Base-by-base conservation (phyloP, 2,329 filamentous ascomycete species). In the Fusarium sp. region DNA sequence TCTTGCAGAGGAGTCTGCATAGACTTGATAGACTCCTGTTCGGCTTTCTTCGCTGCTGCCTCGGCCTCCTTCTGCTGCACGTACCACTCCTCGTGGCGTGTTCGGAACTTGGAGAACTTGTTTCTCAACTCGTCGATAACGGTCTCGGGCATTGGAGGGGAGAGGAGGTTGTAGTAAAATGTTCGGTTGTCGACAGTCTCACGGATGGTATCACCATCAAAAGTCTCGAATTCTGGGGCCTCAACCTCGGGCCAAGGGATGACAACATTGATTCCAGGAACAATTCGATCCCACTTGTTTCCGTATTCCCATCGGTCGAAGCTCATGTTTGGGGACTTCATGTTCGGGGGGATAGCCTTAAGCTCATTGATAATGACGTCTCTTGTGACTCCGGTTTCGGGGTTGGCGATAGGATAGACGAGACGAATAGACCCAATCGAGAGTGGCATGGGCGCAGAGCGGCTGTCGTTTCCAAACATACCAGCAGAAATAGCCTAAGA, bases 101-200 rank as follows among this genome's bases (percentile, higher is more conserved):
- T 94, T 78, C 95, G 88, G 89, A 95, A 96, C 77, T 88, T 90
- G 75, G 91, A 93, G 87, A 91, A 97, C 80, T 91, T 92, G 85
- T 93, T 92, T 79, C 95, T 89, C 79, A 98, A 86, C 86, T 98
- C 95, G 81, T 97, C 91, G 73, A 97, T 88, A 41, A 98, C 88
- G n/a, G 83, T 84, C 35, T 86, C 83, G 10, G 95, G 95, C 88
- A 97, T 94, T 20, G 95, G 95, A 31, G 93, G 88, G 22, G 88
- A 86, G 33, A 95, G 85, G 30, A 98, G 86, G 39, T 90, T 93
- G n/a, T 95, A 95, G 61, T 91, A 86, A 80, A 93, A 97, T 3
- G 93, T 93, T 78, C 85, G 86, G 71, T 90, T 87, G 78, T 97
- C 93, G 65, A 94, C 92, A 61, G 91, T 88, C 79, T 92, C 90